A percentile compares a stretch with the other conserved stretches of the same genome.
These are phyloP conservation scores for Circinella umbellata DNA, from an alignment of 371 early-diverging fungal species.

Conservation along the genomic window DNA sequence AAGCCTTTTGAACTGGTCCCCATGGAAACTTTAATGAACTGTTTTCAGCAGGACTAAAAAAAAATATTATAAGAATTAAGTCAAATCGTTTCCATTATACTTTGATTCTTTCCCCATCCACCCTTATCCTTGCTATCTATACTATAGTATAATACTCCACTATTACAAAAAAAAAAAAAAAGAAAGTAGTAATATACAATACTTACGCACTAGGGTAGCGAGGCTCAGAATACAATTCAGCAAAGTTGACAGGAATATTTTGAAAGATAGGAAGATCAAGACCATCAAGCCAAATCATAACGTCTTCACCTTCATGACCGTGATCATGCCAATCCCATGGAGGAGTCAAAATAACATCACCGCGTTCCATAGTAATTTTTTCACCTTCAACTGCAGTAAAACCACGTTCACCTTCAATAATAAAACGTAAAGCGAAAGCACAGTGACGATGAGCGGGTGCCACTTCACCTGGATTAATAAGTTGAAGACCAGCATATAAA, in stretches of 20 bases:
- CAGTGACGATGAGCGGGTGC: slow-evolving; percentile 34
- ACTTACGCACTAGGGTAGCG: slow-evolving; percentile 32
- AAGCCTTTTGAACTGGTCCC: slow-evolving; percentile 24
- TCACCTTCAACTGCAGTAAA: slow-evolving; percentile 34
- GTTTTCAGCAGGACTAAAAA: slow-evolving; percentile 17
- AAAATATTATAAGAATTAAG: no score
- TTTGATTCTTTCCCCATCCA: neutral
- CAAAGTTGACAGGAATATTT: slow-evolving; percentile 32
- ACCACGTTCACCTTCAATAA: slow-evolving; percentile 30
- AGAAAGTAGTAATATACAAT: no score
- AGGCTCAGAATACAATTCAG: slow-evolving; percentile 24
- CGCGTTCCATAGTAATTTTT: slow-evolving; percentile 32
- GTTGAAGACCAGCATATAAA: slow-evolving; percentile 28
- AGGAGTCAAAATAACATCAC: slow-evolving; percentile 32
- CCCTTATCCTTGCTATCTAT: neutral
- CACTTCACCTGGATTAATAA: slow-evolving; percentile 30
- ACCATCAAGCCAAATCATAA: slow-evolving; percentile 34
- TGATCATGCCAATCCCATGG: slow-evolving; percentile 35
- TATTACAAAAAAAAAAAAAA: no score
- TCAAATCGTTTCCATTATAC: no score
- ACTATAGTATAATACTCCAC: no score
- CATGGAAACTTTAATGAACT: slow-evolving; percentile 26
- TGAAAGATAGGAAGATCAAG: slow-evolving; percentile 35
- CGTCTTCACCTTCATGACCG: slow-evolving; percentile 31
- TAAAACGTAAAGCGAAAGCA: slow-evolving; percentile 33